Evolutionary conservation across 148 eudicot species (phyloP).

Genomic region (Rhododendron molle): DNA sequence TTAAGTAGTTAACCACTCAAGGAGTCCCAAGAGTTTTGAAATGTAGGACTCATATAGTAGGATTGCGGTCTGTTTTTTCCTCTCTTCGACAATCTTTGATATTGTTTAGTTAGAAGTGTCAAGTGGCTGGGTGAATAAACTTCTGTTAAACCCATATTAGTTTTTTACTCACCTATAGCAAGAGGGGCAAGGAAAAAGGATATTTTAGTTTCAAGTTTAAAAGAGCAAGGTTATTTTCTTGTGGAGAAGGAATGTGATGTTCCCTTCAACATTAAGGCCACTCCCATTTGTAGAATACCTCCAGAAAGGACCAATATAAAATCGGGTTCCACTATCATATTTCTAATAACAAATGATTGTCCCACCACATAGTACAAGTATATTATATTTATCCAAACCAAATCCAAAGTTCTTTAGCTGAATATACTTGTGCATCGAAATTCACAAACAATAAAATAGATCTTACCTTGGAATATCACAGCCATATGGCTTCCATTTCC

Average conservation of each 20-base stretch:
- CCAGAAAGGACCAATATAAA: slow-evolving; percentile 2
- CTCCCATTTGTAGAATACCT: not conserved
- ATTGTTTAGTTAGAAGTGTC: not conserved
- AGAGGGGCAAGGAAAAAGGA: not conserved
- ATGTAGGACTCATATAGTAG: not conserved
- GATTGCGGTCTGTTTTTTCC: not conserved
- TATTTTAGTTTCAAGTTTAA: not conserved
- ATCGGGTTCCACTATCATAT: not conserved
- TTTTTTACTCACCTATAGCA: not conserved
- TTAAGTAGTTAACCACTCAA: not conserved
- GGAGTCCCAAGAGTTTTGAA: not conserved
- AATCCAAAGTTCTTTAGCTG: not conserved
- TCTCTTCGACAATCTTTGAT: not conserved
- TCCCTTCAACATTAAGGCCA: not conserved
- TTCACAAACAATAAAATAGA: not conserved
- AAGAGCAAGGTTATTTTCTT: not conserved
- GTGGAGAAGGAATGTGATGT: not conserved
- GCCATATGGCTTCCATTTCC: slow-evolving; percentile 85
- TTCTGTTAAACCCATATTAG: not conserved
- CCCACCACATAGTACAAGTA: not conserved
- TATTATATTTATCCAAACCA: not conserved
- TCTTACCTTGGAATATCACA: slow-evolving; percentile 72
- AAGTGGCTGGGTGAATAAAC: not conserved
- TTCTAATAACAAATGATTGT: not conserved
- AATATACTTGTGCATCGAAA: not conserved